A percentile compares a stretch with the other conserved stretches of the same genome.
Conservation (phyloP, 768 basidiomycete species). For the Pleurotus citrinopileatus region DNA sequence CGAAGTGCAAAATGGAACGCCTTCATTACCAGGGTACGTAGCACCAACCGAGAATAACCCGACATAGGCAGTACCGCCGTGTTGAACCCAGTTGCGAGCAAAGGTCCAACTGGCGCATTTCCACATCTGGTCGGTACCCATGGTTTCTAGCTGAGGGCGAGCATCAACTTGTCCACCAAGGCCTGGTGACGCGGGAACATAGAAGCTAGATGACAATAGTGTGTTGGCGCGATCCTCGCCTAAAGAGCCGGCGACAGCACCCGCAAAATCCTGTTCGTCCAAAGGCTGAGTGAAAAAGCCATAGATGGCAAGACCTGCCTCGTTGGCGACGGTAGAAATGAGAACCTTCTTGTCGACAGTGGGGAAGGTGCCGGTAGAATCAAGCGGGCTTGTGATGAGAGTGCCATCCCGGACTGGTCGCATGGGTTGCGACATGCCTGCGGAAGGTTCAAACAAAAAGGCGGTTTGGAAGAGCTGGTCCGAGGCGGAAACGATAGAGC, state of each 20-base stretch:
- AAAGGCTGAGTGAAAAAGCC: conserved; percentile 35
- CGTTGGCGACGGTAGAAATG: conserved; percentile 68
- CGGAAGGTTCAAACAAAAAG: conserved; percentile 44
- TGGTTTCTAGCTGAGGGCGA: conserved; percentile 49
- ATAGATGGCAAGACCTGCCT: conserved; percentile 68
- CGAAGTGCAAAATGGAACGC: conserved; percentile 51
- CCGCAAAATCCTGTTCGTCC: conserved; percentile 32
- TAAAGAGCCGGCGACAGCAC: conserved; percentile 40
- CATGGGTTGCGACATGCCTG: conserved; percentile 55
- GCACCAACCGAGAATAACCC: conserved; percentile 64
- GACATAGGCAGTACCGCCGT: conserved; percentile 67
- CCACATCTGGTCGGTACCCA: conserved; percentile 72
- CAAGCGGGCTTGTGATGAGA: conserved; percentile 67
- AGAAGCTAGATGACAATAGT: conserved; percentile 45
- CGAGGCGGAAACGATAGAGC: conserved; percentile 54
- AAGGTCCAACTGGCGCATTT: conserved; percentile 72
- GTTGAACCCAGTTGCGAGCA: conserved; percentile 59
- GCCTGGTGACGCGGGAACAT: conserved; percentile 30
- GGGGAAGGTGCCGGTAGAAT: conserved; percentile 59
- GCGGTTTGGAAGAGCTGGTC: conserved; percentile 41
- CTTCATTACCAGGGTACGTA: conserved; percentile 67
- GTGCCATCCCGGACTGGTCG: conserved; percentile 66
- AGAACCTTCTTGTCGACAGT: conserved; percentile 62
- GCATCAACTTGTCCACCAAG: conserved; percentile 40
- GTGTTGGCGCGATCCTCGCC: conserved; percentile 40